Conservation (phyloP, 2,329 filamentous ascomycete species). For the Eutypella sp. region DNA sequence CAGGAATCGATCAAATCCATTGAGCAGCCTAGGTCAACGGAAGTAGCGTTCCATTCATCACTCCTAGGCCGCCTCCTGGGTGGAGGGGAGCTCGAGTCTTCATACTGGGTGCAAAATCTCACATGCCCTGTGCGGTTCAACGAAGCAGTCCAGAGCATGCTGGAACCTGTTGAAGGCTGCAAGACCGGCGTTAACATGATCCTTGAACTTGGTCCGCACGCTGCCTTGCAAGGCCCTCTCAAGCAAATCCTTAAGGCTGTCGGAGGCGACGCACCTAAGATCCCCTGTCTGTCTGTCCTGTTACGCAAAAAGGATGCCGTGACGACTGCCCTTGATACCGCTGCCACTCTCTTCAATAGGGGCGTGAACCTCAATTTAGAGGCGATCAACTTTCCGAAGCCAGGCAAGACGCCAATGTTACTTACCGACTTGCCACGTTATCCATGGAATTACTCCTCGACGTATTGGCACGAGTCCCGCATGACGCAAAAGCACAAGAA, state of each 20-base stretch:
- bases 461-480: conserved; percentile 45
- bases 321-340: conserved; percentile 38
- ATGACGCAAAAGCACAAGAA: conserved; percentile 37
- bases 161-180: conserved; percentile 31
- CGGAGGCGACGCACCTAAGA: conserved; percentile 35
- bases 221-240: conserved; percentile 44
- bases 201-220: conserved; percentile 46
- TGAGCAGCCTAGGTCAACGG: conserved; percentile 25
- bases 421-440: conserved; percentile 43
- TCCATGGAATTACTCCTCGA: conserved; percentile 41
- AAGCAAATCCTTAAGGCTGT: conserved; percentile 45
- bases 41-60: conserved; percentile 42
- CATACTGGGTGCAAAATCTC: conserved; percentile 42
- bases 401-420: conserved; percentile 28
- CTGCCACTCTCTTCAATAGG: conserved; percentile 39
- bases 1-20: conserved; percentile 29
- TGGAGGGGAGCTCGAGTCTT: conserved; percentile 31
- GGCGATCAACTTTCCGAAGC: conserved; percentile 41
- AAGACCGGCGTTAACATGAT: conserved; percentile 37
- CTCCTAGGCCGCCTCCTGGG: conserved; percentile 36
- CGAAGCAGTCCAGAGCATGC: conserved; percentile 35
- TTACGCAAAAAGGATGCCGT: conserved; percentile 47
- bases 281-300: conserved; percentile 42
- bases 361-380: conserved; percentile 39
- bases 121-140: conserved; percentile 34